Evolutionary conservation across 345 rosid species (phyloP), one percentile per base, ranked within the genome.

Genomic region (Ricinus communis): DNA sequence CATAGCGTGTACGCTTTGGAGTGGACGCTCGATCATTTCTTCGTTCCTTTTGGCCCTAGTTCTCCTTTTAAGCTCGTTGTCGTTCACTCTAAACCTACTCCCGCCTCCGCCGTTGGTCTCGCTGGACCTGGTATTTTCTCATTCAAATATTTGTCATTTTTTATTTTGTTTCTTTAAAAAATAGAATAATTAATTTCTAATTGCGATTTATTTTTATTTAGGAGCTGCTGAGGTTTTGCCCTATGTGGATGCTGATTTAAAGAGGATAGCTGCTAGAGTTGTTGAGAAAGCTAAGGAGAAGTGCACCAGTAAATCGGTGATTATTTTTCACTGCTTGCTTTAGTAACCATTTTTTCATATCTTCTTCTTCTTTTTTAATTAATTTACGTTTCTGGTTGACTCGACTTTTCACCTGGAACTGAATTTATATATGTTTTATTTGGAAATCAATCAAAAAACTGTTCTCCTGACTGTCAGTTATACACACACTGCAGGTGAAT

Each of bases 101-200:
- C 93, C 71, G 15, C 81, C 75, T 76, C 91, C 31, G 84, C 74
- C 70, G 73, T 95, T 36, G 90, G 89, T 59, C 80, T 90, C 65
- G 88, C 85, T 33, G 99, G 97, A 62, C 93, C 97, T 18, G 99
- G 97, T 90, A 62, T 1, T n/a, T n/a, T n/a, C n/a, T n/a, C n/a
- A n/a, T n/a, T n/a, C n/a, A n/a, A n/a, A n/a, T n/a, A n/a, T n/a
- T n/a, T n/a, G n/a, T n/a, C n/a, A n/a, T n/a, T n/a, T n/a, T 22
- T 5, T 36, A 15, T 25, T 10, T 8, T 12, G 8, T 31, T 19
- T 5, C 22, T 58, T 45, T 28, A 1, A 25, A 27, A 7, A 28
- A 30, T n/a, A n/a, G n/a, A n/a, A n/a, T n/a, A n/a, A n/a, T n/a
- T n/a, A n/a, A n/a, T n/a, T n/a, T n/a, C n/a, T 18, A 19, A 41